Evolutionary conservation across 331 rosid genomes (phyloP), one percentile per base, ranked within the genome.

Genomic region (Quercus phellos): DNA sequence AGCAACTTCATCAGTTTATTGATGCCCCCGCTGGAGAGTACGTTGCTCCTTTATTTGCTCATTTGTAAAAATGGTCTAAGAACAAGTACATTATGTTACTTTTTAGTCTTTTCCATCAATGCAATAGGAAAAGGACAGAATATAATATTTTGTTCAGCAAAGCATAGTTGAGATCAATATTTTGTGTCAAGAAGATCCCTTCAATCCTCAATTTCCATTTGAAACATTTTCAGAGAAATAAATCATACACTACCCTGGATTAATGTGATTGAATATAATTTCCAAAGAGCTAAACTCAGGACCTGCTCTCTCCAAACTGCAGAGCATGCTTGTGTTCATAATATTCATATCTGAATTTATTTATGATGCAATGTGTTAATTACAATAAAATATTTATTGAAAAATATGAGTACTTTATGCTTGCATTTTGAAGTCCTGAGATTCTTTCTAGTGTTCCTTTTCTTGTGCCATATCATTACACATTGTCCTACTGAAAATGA

Each of bases 21-120:
- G 60, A 78, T 3, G 85, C 84, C 76, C 85, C 96, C 42, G 85
- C 97, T 61, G 70, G 91, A 74, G 88, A 90, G 98, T 94, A 92
- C 43, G 92, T 55, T 43, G 12, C 64, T 34, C 16, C 70, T 34
- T 58, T n/a, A 10, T 78, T 54, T 55, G 1, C 32, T 74, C 24
- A 46, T 67, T 22, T n/a, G 26, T 55, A 35, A 18, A 61, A 67
- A 10, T 34, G 17, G 22, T 68, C 68, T 2, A 46, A 32, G n/a
- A 46, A 3, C 43, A 51, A 83, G 26, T 32, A 17, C 29, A 46
- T 46, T 46, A n/a, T 67, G 13, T 24, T 51, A 61, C 68, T 70
- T 68, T 76, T 24, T 51, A 61, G 51, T 70, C 73, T 70, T 66
- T 29, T 55, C 72, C 43, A 51, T 24, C 35, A 38, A 56, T 18